Evolutionary conservation across 768 basidiomycete genomes (phyloP).

Genomic region (Clitopilus hobsonii): DNA sequence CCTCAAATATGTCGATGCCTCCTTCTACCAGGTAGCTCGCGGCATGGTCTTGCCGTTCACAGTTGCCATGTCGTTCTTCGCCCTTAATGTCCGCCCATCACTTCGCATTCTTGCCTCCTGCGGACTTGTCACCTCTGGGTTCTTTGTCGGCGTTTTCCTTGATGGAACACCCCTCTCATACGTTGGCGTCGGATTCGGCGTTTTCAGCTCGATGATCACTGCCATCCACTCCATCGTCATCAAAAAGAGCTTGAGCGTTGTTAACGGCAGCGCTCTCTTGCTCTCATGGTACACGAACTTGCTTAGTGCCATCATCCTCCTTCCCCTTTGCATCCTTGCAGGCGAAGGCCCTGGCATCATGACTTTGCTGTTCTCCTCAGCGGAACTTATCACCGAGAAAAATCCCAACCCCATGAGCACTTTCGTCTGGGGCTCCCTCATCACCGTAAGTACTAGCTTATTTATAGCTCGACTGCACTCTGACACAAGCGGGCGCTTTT

Average conservation of each 20-base stretch:
- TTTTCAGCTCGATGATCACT: conserved; percentile 81
- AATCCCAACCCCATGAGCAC: conserved; percentile 47
- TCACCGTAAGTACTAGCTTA: conserved; percentile 53
- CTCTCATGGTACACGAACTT: conserved; percentile 93
- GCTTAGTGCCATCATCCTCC: conserved; percentile 65
- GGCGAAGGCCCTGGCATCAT: conserved; percentile 70
- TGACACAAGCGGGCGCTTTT: no score
- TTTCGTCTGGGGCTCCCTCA: conserved; percentile 73
- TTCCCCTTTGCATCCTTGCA: conserved; percentile 67
- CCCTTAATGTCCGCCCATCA: conserved; percentile 76
- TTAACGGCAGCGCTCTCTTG: conserved; percentile 78
- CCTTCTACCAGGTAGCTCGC: conserved; percentile 93
- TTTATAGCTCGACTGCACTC: no score
- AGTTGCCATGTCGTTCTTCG: conserved; percentile 76
- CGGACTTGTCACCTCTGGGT: conserved; percentile 82
- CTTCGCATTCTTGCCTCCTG: conserved; percentile 72
- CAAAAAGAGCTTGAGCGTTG: conserved; percentile 76
- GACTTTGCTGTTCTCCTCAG: conserved; percentile 50
- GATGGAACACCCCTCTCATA: conserved; percentile 57
- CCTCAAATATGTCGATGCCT: conserved; percentile 90
- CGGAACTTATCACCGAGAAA: conserved; percentile 33
- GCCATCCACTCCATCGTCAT: conserved; percentile 92
- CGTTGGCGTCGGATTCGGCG: conserved; percentile 75
- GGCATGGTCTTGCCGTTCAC: conserved; percentile 94
- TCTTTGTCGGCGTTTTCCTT: conserved; percentile 84